Evolutionary conservation across 257 asterid genomes (phyloP).

Genomic region (Scutellaria minor): DNA sequence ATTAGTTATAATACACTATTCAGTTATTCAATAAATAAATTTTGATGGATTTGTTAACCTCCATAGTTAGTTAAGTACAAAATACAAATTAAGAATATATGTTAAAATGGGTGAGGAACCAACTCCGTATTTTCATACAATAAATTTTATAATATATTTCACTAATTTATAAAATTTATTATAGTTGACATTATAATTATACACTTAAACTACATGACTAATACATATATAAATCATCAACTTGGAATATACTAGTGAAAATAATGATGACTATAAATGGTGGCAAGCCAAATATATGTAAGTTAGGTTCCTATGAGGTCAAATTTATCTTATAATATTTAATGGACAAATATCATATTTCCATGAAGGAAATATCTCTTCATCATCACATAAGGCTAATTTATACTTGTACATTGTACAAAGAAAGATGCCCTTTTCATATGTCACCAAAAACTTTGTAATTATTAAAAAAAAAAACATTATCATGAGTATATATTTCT

Average conservation of each 20-base stretch:
- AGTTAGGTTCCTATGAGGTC: not conserved
- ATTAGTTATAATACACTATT: too few species aligned
- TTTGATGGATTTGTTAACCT: too few species aligned
- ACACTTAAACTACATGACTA: not conserved
- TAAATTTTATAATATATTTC: too few species aligned
- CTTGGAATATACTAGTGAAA: too few species aligned
- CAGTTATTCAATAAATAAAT: too few species aligned
- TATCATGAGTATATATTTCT: not conserved
- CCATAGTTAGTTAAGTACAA: too few species aligned
- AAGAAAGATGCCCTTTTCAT: constrained; percentile 16
- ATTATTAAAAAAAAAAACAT: too few species aligned
- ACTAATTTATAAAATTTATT: too few species aligned
- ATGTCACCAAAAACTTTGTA: not conserved
- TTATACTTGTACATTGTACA: constrained; percentile 17
- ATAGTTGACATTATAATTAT: not conserved
- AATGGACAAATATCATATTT: not conserved
- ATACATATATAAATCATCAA: too few species aligned
- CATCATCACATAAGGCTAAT: constrained; percentile 28
- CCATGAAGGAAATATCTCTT: constrained; percentile 22
- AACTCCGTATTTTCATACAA: too few species aligned
- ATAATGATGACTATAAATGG: not conserved
- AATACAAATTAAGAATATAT: too few species aligned
- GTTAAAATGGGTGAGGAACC: too few species aligned
- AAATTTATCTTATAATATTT: not conserved
- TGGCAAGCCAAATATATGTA: not conserved